Evolutionary conservation across 306 rosid species (phyloP), one percentile per base, ranked within the genome.

Genomic region (Vigna hirtella): DNA sequence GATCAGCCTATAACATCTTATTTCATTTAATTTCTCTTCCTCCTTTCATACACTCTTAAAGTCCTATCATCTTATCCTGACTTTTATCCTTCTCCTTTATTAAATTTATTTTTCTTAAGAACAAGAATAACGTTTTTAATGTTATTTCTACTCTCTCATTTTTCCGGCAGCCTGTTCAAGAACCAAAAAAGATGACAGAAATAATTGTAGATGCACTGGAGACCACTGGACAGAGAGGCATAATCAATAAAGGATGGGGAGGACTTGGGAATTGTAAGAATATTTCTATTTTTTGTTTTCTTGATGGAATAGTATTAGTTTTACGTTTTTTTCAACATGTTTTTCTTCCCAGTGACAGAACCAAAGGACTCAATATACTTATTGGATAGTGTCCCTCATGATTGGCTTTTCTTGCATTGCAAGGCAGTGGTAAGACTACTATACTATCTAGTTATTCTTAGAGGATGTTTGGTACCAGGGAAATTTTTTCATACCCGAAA

Each of bases 211-310:
- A 90, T 62, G 98, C 99, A 65, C 84, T 96, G 82, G 96, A 89
- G 80, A 87, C 13, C 53, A 93, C 99, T 14, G 94, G 94, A 79
- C 99, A 93, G 82, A 87, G 99, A 83, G 99, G 99, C 66, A 96
- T 96, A 83, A 93, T 96, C 80, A 96, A 90, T 87, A 93, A 91
- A 90, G 99, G 99, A 83, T 96, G 99, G 99, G 99, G 99, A 76
- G 99, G 99, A 79, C 98, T 96, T 68, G 99, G 99, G 49, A 72
- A 86, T 73, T 90, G 99, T 96, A 87, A 87, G 96, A 85, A 61
- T 57, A 4, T 52, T 57, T 42, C 51, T 67, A 52, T 30, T 56
- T 45, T n/a, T 17, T 77, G 59, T 34, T 66, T 72, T 72, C 10
- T 15, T 70, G 9, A 51, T 43, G 52, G 63, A 62, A 11, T 56